Evolutionary conservation across 176 grass and related monocot species (phyloP).

Genomic region (Musa acuminata): DNA sequence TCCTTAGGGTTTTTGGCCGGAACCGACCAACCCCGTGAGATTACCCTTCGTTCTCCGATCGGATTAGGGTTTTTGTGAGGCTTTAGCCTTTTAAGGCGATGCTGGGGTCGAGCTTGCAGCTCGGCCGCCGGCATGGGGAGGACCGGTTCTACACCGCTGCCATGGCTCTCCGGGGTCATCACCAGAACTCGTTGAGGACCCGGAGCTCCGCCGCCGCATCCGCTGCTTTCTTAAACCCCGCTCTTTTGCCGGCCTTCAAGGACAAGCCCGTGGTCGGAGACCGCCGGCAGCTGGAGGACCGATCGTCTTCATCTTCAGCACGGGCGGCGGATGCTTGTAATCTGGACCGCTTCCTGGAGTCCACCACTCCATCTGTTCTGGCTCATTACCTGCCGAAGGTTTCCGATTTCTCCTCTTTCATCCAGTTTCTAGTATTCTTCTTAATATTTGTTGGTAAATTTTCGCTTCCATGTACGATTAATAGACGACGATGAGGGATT

Average conservation of each 20-base stretch:
- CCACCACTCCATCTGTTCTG: slow-evolving; percentile 28
- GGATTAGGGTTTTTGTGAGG: not conserved
- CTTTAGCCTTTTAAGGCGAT: not conserved
- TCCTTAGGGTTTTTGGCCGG: not conserved
- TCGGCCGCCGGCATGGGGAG: slow-evolving; percentile 20
- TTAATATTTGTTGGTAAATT: slow-evolving; percentile 9
- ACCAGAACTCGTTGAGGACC: slow-evolving; percentile 9
- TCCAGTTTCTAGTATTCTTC: not conserved
- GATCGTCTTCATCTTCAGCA: not conserved
- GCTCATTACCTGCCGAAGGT: slow-evolving; percentile 32
- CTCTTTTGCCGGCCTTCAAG: not conserved
- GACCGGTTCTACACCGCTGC: slow-evolving; percentile 27
- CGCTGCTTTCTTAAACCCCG: not conserved
- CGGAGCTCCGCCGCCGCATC: not conserved
- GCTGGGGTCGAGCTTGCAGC: slow-evolving; percentile 34
- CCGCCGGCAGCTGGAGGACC: not conserved
- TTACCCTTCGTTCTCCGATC: not conserved
- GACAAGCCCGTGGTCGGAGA: not conserved
- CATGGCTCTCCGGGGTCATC: slow-evolving; percentile 23
- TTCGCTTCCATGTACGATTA: slow-evolving; percentile 1
- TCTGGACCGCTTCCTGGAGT: slow-evolving; percentile 30
- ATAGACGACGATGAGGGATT: slow-evolving; percentile 19
- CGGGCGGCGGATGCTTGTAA: slow-evolving; percentile 11
- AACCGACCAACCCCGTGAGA: not conserved
- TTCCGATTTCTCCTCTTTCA: not conserved